Conservation (phyloP, 495 filamentous ascomycete genomes). For the Xylaria castorea region DNA sequence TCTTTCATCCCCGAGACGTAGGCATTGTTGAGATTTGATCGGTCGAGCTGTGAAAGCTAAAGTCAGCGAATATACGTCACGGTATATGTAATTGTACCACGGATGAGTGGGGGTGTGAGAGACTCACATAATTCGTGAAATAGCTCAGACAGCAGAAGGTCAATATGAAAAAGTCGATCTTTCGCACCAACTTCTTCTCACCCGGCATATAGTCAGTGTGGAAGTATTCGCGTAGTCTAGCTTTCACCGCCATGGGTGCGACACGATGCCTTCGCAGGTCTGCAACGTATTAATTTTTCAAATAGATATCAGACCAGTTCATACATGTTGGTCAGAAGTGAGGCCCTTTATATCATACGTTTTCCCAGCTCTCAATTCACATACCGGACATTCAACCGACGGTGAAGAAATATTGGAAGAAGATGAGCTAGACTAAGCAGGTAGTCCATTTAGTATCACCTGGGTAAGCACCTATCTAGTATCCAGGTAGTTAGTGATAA, state of each 20-base stretch:
- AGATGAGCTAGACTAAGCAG: neutral
- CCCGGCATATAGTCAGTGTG: conserved; percentile 46
- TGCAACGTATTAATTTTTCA: neutral
- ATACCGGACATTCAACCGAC: neutral
- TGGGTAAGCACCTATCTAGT: neutral
- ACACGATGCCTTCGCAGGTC: neutral
- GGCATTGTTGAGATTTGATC: conserved; percentile 66
- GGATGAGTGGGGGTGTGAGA: neutral
- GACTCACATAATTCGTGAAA: conserved; percentile 53
- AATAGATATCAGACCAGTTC: neutral
- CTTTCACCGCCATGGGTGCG: conserved; percentile 29
- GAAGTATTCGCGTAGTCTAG: conserved; percentile 42
- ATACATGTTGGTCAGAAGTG: neutral
- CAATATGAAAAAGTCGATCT: conserved; percentile 70
- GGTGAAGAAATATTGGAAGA: neutral
- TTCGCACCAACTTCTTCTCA: conserved; percentile 57
- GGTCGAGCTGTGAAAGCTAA: conserved; percentile 52
- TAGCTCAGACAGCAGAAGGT: conserved; percentile 69
- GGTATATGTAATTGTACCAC: conserved; percentile 24
- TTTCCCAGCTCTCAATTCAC: neutral
- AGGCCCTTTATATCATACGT: neutral
- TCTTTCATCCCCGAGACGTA: conserved; percentile 73
- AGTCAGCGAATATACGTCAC: neutral
- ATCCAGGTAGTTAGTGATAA: neutral
- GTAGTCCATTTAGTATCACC: neutral